A percentile compares a stretch with the other conserved stretches of the same genome.
Conservation (phyloP, 176 grass and related monocot species). For the Avena atlantica region DNA sequence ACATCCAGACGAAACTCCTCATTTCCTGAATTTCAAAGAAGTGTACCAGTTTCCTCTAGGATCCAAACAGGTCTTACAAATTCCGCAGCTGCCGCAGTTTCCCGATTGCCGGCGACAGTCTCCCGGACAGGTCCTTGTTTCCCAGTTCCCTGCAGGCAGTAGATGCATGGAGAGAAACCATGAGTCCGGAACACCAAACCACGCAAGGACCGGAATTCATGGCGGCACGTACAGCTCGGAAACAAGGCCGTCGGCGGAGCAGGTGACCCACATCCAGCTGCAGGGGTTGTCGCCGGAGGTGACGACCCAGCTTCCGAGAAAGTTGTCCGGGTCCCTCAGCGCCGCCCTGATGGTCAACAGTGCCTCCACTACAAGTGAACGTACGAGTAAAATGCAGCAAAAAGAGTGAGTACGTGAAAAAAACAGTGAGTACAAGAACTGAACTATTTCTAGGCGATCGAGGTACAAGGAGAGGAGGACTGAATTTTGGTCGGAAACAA, state of each 20-base stretch:
- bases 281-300: slow-evolving; percentile 61
- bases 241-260: slow-evolving; percentile 55
- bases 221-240: neutral
- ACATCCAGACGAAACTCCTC: neutral
- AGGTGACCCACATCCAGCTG: slow-evolving; percentile 71
- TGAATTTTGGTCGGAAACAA: neutral
- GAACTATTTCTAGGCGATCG: too few species aligned
- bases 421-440: neutral
- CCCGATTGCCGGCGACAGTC: slow-evolving; percentile 64
- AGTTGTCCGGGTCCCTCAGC: slow-evolving; percentile 54
- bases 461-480: too few species aligned
- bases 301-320: slow-evolving; percentile 69
- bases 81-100: slow-evolving; percentile 53
- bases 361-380: slow-evolving; percentile 50
- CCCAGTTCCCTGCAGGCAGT: slow-evolving; percentile 50
- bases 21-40: neutral
- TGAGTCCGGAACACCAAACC: neutral
- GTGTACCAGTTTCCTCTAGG: neutral
- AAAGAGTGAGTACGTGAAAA: neutral
- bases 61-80: slow-evolving; percentile 53
- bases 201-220: neutral
- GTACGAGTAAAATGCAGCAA: neutral
- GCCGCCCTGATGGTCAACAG: slow-evolving; percentile 65
- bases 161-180: neutral
- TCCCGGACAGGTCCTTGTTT: slow-evolving; percentile 64